Conservation (phyloP, 192 early-diverging fungal genomes). For the Irineochytrium annulatum region DNA sequence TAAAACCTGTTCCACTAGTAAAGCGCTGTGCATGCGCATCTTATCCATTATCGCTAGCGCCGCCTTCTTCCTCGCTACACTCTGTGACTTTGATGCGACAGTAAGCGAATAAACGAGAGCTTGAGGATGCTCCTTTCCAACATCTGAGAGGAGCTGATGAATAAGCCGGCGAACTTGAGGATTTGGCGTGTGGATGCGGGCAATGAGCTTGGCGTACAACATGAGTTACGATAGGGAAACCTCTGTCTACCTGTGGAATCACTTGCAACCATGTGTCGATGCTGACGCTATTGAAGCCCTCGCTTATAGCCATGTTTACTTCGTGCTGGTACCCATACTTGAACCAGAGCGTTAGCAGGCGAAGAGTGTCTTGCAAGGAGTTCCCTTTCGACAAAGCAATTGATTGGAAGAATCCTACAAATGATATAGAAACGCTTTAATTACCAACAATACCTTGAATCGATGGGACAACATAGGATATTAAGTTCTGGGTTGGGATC, state of each 20-base stretch:
- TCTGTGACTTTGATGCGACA: constrained; percentile 91
- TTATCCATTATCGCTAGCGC: constrained; percentile 88
- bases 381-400: constrained; percentile 83
- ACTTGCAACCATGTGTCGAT: constrained; percentile 97
- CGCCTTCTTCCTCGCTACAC: constrained; percentile 64
- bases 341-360: constrained; percentile 91
- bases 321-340: constrained; percentile 87
- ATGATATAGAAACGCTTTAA: constrained; percentile 3
- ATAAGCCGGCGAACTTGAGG: constrained; percentile 76
- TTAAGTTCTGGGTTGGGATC: constrained; percentile 45
- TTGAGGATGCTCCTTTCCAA: constrained; percentile 93
- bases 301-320: constrained; percentile 75
- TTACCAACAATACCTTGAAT: constrained; percentile 54
- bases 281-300: constrained; percentile 77
- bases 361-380: constrained; percentile 90
- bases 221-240: constrained; percentile 4
- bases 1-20: constrained; percentile 78
- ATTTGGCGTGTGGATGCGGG: constrained; percentile 78
- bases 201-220: constrained; percentile 62
- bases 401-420: constrained; percentile 80
- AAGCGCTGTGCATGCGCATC: constrained; percentile 75
- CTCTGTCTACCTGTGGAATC: constrained; percentile 74
- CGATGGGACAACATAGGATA: constrained; percentile 75
- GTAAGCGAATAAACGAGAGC: constrained; percentile 96
- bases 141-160: constrained; percentile 80